phyloP scores from a whole-genome alignment of 2,329 filamentous ascomycete species.

The Trichoderma koningiopsis region DNA sequence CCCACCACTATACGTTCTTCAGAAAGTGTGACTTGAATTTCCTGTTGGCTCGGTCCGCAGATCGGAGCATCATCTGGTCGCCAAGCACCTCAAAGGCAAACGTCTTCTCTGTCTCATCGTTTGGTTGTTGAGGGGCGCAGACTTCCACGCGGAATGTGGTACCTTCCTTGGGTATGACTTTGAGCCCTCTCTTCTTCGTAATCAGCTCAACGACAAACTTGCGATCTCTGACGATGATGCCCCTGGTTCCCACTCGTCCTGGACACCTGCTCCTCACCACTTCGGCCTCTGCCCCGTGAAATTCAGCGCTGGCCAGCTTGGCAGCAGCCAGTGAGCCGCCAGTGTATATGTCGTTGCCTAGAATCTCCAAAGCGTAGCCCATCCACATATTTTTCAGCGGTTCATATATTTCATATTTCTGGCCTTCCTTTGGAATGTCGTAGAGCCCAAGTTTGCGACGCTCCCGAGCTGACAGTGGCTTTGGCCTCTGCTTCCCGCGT shows the following conservation, averaged over 20 bases:
- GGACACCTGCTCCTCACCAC: conserved; percentile 82
- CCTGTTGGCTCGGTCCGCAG: conserved; percentile 82
- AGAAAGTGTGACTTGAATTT: conserved; percentile 90
- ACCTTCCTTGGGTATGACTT: conserved; percentile 85
- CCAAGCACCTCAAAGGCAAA: conserved; percentile 86
- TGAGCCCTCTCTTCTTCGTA: conserved; percentile 69
- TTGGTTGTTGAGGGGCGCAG: conserved; percentile 41
- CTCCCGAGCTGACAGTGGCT: conserved; percentile 76
- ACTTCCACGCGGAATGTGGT: conserved; percentile 81
- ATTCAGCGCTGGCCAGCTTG: conserved; percentile 83
- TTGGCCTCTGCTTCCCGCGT: conserved; percentile 55
- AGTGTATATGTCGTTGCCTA: conserved; percentile 62
- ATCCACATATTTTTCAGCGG: conserved; percentile 79
- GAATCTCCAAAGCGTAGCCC: conserved; percentile 79
- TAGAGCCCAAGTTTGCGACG: conserved; percentile 74
- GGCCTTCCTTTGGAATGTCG: conserved; percentile 67
- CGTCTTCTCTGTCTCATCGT: conserved; percentile 28
- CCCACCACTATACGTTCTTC: conserved; percentile 59
- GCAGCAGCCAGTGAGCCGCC: conserved; percentile 65
- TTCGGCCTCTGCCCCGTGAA: conserved; percentile 81
- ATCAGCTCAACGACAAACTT: conserved; percentile 86
- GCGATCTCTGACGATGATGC: conserved; percentile 87
- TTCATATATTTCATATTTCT: conserved; percentile 70
- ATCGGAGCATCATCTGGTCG: conserved; percentile 79
- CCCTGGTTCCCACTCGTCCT: conserved; percentile 77